These are phyloP conservation scores for Aphanomyces invadans DNA, from an alignment of 352 stramenopile genomes.

Conservation along the genomic window DNA sequence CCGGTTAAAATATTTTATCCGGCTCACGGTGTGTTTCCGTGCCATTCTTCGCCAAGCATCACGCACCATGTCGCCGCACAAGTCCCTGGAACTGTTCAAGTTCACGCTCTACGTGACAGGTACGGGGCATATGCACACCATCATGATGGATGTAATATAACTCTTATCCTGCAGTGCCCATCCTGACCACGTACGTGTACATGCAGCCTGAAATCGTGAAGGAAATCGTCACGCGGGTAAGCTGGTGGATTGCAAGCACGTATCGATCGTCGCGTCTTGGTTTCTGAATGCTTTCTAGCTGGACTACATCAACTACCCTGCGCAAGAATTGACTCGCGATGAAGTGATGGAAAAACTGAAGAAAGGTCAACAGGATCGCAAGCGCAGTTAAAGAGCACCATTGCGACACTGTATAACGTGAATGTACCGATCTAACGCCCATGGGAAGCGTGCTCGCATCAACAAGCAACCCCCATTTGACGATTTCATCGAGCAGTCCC, in stretches of 20 bases:
- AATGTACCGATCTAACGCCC: too few relatives aligned
- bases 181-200: slow-evolving; percentile 75
- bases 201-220: slow-evolving; percentile 80
- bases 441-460: too few relatives aligned
- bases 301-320: slow-evolving; percentile 82
- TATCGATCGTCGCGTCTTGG: too few relatives aligned
- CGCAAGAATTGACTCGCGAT: slow-evolving; percentile 62
- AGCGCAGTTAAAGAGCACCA: neutral
- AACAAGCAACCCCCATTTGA: too few relatives aligned
- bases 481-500: too few relatives aligned
- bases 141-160: neutral
- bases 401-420: too few relatives aligned
- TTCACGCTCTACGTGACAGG: slow-evolving; percentile 22
- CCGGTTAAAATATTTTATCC: neutral
- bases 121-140: neutral
- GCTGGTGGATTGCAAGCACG: too few relatives aligned
- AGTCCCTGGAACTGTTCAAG: slow-evolving; percentile 21
- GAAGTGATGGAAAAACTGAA: slow-evolving; percentile 72
- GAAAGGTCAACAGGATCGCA: slow-evolving; percentile 45
- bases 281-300: slow-evolving; percentile 15
- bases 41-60: neutral
- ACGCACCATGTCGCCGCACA: slow-evolving; percentile 20
- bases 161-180: slow-evolving; percentile 38
- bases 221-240: slow-evolving; percentile 58
- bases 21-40: neutral